Evolutionary conservation across 352 stramenopile species (phyloP).

Genomic region (Phytopythium boreale): DNA sequence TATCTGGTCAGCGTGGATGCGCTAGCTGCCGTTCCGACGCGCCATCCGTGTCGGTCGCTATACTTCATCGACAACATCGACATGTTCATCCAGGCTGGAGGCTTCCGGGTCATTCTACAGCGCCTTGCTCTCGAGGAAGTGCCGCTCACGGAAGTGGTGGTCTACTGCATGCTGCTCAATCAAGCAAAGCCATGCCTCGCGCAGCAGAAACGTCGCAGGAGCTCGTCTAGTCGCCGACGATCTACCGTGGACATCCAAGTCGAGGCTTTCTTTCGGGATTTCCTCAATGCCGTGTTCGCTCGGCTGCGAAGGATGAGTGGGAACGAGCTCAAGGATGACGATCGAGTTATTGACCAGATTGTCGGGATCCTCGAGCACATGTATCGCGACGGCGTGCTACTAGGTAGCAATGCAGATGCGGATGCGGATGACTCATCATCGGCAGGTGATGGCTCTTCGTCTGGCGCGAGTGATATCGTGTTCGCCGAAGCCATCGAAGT

Average conservation of each 20-base stretch:
- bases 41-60: constrained; percentile 71
- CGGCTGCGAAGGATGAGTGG: constrained; percentile 60
- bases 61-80: constrained; percentile 86
- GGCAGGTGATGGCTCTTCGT: constrained; percentile 9
- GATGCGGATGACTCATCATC: constrained; percentile 15
- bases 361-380: constrained; percentile 65
- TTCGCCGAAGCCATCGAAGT: constrained; percentile 80
- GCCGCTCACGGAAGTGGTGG: constrained; percentile 50
- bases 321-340: constrained; percentile 79
- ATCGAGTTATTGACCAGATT: constrained; percentile 74
- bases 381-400: constrained; percentile 58
- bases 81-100: constrained; percentile 78
- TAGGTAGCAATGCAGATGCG: constrained; percentile 23
- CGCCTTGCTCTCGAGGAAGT: constrained; percentile 44
- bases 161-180: constrained; percentile 67
- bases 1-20: constrained; percentile 66
- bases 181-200: constrained; percentile 74
- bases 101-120: constrained; percentile 71
- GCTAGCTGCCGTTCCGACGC: constrained; percentile 46
- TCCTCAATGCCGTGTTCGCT: constrained; percentile 67
- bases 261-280: constrained; percentile 80
- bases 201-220: constrained; percentile 55
- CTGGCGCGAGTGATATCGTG: constrained; percentile 25
- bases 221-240: constrained; percentile 30
- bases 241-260: constrained; percentile 39